A percentile compares a stretch with the other conserved stretches of the same genome.
Evolutionary conservation across 1,284 basidiomycete species (phyloP).

Genomic region (Melampsora americana): DNA sequence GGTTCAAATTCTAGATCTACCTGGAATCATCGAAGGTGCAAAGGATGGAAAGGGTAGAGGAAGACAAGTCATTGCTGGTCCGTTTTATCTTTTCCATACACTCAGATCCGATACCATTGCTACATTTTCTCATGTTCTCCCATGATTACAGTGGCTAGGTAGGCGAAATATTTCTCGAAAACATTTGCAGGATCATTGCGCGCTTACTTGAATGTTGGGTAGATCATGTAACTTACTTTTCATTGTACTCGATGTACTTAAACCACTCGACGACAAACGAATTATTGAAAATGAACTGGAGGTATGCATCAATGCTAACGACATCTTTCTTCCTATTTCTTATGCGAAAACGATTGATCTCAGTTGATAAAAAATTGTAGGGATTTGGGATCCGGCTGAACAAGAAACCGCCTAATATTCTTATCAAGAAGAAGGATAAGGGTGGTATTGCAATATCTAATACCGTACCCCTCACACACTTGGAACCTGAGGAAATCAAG

Average conservation of each 20-base stretch:
- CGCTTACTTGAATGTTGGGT: constrained; percentile 63
- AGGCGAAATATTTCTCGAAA: neutral
- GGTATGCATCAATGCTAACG: constrained; percentile 57
- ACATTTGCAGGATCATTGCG: neutral
- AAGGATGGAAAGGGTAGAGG: constrained; percentile 97
- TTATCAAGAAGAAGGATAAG: constrained; percentile 78
- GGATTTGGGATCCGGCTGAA: constrained; percentile 71
- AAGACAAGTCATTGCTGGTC: constrained; percentile 86
- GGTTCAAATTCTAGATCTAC: constrained; percentile 63
- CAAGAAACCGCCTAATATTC: constrained; percentile 86
- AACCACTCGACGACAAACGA: constrained; percentile 90
- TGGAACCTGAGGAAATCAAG: constrained; percentile 92
- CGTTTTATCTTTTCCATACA: constrained; percentile 48
- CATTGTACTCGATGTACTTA: constrained; percentile 95
- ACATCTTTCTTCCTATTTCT: neutral
- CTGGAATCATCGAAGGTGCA: constrained; percentile 98
- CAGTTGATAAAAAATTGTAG: neutral
- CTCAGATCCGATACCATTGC: neutral
- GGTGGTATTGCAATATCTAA: constrained; percentile 90
- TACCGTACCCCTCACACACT: constrained; percentile 93
- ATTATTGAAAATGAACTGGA: constrained; percentile 88
- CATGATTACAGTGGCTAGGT: neutral
- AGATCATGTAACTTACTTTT: constrained; percentile 98
- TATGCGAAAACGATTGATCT: constrained; percentile 8
- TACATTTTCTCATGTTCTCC: constrained; percentile 24